These are phyloP conservation scores for Barnettozyma populi DNA, from an alignment of 805 yeast species.

Conservation along the genomic window DNA sequence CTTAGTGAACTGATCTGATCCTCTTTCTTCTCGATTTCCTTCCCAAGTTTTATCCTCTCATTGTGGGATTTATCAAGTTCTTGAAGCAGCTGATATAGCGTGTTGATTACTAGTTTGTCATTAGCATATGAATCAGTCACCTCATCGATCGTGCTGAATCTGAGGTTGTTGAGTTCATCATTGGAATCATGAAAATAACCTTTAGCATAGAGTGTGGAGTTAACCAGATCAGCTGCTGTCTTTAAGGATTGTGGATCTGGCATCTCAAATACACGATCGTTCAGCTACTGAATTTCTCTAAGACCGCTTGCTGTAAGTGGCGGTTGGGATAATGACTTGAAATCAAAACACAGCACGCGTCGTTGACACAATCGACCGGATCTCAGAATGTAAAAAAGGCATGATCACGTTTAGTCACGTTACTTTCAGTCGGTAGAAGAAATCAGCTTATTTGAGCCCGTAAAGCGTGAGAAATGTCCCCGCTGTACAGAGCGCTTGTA, in stretches of 20 bases:
- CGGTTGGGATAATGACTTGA: neutral
- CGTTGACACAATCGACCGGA: neutral
- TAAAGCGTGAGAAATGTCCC: too few species aligned
- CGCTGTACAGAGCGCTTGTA: too few species aligned
- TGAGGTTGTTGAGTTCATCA: neutral
- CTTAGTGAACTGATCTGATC: slow-evolving; percentile 1
- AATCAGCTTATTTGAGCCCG: too few species aligned
- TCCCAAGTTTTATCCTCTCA: slow-evolving; percentile 3
- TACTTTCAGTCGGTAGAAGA: too few species aligned
- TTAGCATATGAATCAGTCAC: slow-evolving; percentile 3
- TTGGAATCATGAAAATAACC: slow-evolving; percentile 10
- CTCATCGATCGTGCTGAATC: slow-evolving; percentile 4
- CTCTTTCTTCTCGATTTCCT: slow-evolving; percentile 4
- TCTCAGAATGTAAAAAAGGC: too few species aligned
- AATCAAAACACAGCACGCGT: neutral
- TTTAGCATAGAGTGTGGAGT: slow-evolving; percentile 12
- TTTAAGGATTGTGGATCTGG: neutral
- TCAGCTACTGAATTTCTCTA: neutral
- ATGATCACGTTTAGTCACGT: neutral
- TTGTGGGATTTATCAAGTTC: slow-evolving; percentile 11
- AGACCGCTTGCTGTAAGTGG: neutral
- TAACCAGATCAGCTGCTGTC: slow-evolving; percentile 13
- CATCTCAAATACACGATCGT: neutral
- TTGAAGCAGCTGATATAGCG: slow-evolving; percentile 12
- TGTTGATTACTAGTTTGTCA: slow-evolving; percentile 13